A percentile compares a stretch with the other conserved stretches of the same genome.
Evolutionary conservation across 2,329 filamentous ascomycete species (phyloP).

Genomic region (Colletotrichum agaves): DNA sequence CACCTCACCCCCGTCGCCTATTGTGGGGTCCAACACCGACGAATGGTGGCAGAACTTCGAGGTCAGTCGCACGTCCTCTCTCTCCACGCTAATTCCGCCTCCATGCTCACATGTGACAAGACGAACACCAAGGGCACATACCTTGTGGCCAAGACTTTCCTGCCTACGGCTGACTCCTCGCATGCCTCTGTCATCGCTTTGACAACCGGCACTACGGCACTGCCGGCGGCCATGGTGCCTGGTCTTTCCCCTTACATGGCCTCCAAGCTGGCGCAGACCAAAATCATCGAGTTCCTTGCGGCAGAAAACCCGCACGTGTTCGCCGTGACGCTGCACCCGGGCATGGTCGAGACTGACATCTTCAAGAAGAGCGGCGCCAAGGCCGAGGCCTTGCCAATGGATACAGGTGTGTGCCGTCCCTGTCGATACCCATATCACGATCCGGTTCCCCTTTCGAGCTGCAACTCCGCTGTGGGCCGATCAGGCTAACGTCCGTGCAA

Average conservation of each 20-base stretch:
- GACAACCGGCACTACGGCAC: slow-evolving; percentile 39
- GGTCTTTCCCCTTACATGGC: slow-evolving; percentile 38
- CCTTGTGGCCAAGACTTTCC: slow-evolving; percentile 56
- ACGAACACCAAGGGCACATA: slow-evolving; percentile 63
- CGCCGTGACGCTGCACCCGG: slow-evolving; percentile 41
- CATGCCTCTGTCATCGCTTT: slow-evolving; percentile 38
- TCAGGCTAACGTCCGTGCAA: slow-evolving; percentile 17
- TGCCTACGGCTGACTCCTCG: slow-evolving; percentile 48
- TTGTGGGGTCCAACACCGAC: slow-evolving; percentile 33
- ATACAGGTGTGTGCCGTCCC: slow-evolving; percentile 36
- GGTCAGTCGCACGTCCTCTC: slow-evolving; percentile 29
- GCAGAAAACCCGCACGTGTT: slow-evolving; percentile 42
- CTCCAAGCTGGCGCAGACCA: slow-evolving; percentile 45
- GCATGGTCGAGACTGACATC: slow-evolving; percentile 41
- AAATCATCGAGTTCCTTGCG: slow-evolving; percentile 42
- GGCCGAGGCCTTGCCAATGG: slow-evolving; percentile 39
- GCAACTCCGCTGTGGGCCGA: slow-evolving; percentile 11
- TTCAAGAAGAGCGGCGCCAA: slow-evolving; percentile 40
- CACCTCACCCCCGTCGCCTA: slow-evolving; percentile 33
- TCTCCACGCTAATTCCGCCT: background rate
- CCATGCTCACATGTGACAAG: slow-evolving; percentile 40
- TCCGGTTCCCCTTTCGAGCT: slow-evolving; percentile 1
- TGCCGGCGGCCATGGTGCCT: slow-evolving; percentile 36
- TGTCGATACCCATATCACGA: slow-evolving; percentile 16
- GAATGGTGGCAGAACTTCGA: slow-evolving; percentile 43